Percentiles rank a stretch among this genome's conserved stretches.
These are phyloP conservation scores for Rhodomyrtus tomentosa DNA, from an alignment of 345 rosid species.

Conservation along the genomic window DNA sequence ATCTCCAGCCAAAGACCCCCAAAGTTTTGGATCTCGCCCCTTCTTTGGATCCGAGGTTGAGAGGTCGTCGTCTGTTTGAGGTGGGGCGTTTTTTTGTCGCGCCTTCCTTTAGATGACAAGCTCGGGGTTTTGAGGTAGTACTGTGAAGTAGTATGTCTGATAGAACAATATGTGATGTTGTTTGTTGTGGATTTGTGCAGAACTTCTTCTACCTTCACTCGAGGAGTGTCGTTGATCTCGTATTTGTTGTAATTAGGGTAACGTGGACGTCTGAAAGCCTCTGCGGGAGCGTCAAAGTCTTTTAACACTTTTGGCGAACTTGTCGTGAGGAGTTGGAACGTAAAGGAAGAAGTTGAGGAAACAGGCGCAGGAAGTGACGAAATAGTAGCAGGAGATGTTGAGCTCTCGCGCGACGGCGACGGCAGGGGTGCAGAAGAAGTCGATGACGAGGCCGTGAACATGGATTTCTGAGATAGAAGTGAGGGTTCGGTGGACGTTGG, in stretches of 20 bases:
- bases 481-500: slow-evolving; percentile 26
- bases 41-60: background rate
- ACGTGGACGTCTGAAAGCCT: background rate
- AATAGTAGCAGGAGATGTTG: slow-evolving; percentile 29
- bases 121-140: background rate
- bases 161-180: background rate
- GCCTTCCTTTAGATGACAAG: background rate
- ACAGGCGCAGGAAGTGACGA: slow-evolving; percentile 33
- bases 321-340: slow-evolving; percentile 18
- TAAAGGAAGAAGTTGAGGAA: slow-evolving; percentile 18
- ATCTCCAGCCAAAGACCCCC: background rate
- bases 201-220: background rate
- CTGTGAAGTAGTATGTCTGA: background rate
- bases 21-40: background rate
- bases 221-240: background rate
- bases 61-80: background rate
- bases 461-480: slow-evolving; percentile 13
- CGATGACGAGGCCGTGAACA: slow-evolving; percentile 26
- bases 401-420: slow-evolving; percentile 14
- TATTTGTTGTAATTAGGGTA: background rate
- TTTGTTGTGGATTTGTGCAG: background rate
- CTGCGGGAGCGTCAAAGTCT: slow-evolving; percentile 10
- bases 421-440: slow-evolving; percentile 32
- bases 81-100: background rate
- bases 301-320: slow-evolving; percentile 13